phyloP scores from a whole-genome alignment of 2,329 filamentous ascomycete species.

The Alternaria solani region DNA sequence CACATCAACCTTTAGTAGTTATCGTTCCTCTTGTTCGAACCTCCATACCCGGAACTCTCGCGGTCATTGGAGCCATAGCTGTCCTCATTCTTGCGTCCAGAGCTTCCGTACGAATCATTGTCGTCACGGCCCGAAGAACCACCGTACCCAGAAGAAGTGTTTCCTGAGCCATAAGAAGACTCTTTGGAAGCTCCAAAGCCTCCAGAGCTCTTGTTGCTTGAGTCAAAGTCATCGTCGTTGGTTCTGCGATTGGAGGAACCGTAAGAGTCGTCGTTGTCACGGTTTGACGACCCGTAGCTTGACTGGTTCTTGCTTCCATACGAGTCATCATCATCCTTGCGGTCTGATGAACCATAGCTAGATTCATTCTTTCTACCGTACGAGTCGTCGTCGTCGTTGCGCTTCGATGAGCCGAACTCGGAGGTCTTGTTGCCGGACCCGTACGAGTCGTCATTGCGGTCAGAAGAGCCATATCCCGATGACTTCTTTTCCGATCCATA shows the following conservation, averaged over 20 bases:
- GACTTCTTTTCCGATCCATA: conserved; percentile 13
- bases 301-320: conserved; percentile 12
- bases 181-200: background rate
- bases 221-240: conserved; percentile 8
- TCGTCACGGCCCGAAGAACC: conserved; percentile 1
- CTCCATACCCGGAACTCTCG: conserved; percentile 8
- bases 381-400: conserved; percentile 8
- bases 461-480: conserved; percentile 9
- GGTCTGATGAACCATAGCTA: background rate
- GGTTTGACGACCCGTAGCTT: conserved; percentile 11
- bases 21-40: conserved; percentile 12
- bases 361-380: conserved; percentile 13
- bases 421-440: conserved; percentile 20
- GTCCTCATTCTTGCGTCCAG: background rate
- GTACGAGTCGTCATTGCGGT: conserved; percentile 17
- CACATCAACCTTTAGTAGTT: conserved; percentile 9
- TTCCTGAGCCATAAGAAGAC: background rate
- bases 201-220: conserved; percentile 4
- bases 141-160: conserved; percentile 5
- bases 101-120: conserved; percentile 7
- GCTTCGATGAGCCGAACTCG: conserved; percentile 5
- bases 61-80: conserved; percentile 9
- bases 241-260: conserved; percentile 14
- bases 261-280: conserved; percentile 12
- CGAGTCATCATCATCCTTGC: conserved; percentile 12